Percentiles rank a stretch among this genome's conserved stretches.
Evolutionary conservation across 345 rosid species (phyloP).

Genomic region (Excoecaria cochinchinensis): DNA sequence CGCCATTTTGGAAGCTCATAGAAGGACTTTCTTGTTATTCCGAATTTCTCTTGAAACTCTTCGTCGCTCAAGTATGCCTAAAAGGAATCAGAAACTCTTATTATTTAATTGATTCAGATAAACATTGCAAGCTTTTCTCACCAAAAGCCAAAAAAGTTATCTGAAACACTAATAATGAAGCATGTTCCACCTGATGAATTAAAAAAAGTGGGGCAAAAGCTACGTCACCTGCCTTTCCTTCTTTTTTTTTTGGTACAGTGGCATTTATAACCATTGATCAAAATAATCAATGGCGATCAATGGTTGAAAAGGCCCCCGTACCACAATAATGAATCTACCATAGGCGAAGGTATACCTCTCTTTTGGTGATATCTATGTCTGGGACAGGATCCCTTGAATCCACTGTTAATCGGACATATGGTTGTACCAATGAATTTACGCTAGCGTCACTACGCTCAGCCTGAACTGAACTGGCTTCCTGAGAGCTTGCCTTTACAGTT

Average conservation of each 20-base stretch:
- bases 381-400: conserved; percentile 50
- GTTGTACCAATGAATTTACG: conserved; percentile 36
- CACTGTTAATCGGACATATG: conserved; percentile 52
- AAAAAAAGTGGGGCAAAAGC: neutral
- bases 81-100: neutral
- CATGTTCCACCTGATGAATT: neutral
- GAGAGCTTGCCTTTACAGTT: conserved; percentile 15
- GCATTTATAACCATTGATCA: too few species aligned
- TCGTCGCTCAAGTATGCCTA: conserved; percentile 56
- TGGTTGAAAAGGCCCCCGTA: too few species aligned
- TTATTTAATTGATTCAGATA: neutral
- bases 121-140: neutral
- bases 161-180: neutral
- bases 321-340: too few species aligned
- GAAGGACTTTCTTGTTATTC: conserved; percentile 46
- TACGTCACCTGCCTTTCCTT: too few species aligned
- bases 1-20: conserved; percentile 67
- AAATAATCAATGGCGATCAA: too few species aligned
- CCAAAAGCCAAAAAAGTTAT: neutral
- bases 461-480: conserved; percentile 19
- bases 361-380: conserved; percentile 55
- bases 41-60: conserved; percentile 58
- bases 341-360: conserved; percentile 49
- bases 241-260: too few species aligned
- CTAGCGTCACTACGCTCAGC: conserved; percentile 22